Percentiles rank a stretch among this genome's conserved stretches.
These are phyloP conservation scores for Galerina sulciceps DNA, from an alignment of 768 basidiomycete genomes.

Conservation along the genomic window DNA sequence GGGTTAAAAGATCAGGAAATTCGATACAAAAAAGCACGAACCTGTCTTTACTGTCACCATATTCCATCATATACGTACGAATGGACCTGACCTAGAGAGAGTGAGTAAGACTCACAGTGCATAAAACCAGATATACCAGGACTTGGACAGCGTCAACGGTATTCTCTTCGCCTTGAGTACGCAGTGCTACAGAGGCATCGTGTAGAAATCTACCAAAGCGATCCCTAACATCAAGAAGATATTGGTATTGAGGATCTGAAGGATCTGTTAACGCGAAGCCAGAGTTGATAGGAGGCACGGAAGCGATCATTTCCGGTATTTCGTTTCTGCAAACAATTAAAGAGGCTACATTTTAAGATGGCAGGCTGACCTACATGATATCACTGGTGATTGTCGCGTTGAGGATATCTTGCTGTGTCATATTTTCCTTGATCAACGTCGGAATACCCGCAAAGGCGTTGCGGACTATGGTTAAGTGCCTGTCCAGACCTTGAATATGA, in stretches of 20 bases:
- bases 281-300: constrained; percentile 60
- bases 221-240: constrained; percentile 56
- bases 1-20: not conserved
- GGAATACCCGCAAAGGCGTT: constrained; percentile 79
- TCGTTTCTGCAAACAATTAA: constrained; percentile 53
- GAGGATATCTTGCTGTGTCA: constrained; percentile 51
- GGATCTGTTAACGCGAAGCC: constrained; percentile 73
- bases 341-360: not conserved
- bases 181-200: constrained; percentile 66
- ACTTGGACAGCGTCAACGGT: constrained; percentile 81
- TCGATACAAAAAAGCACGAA: constrained; percentile 9
- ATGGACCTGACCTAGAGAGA: constrained; percentile 62
- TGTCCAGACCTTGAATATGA: constrained; percentile 24
- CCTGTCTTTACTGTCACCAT: constrained; percentile 72
- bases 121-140: constrained; percentile 47
- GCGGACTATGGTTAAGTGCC: constrained; percentile 72
- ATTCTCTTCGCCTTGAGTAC: constrained; percentile 78
- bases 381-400: constrained; percentile 58
- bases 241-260: constrained; percentile 65
- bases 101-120: too few species aligned
- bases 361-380: constrained; percentile 55
- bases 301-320: constrained; percentile 77
- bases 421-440: constrained; percentile 59
- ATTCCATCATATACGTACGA: constrained; percentile 73
- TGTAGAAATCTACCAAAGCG: constrained; percentile 76